Base-by-base conservation (phyloP, 2,329 filamentous ascomycete genomes). In the Xylaria polymorpha region DNA sequence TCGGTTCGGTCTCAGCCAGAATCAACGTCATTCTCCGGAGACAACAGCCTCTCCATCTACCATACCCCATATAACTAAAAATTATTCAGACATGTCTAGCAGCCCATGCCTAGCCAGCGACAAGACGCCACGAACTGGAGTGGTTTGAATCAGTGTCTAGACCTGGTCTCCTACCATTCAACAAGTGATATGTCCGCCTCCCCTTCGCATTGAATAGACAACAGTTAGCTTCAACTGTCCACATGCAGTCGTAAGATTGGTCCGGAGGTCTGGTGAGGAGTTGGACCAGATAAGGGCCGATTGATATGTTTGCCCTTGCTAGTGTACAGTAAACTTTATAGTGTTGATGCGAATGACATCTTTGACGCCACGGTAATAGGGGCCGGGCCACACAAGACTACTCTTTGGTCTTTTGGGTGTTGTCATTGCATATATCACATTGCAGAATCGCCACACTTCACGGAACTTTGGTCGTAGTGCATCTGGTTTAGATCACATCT, bases 41-140 rank as follows among this genome's bases (percentile, higher is more conserved):
- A 43, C 55, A 56, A 37, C n/a, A 37, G 53, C 32, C 53, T 56
- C 35, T 20, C 6, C 2, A 41, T 37, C 35, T 9, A 57, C 18
- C 32, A 39, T 18, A 41, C 46, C 46, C 18, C 44, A 61, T 43
- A 43, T 37, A 50, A 18, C 32, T 4, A 25, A 57, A 3, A 3
- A 18, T 32, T 22, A 56, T 56, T 48, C 15, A 66, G 53, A 69
- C 58, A 67, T 61, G 56, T 58, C 64, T 67, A 61, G 64, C 55
- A 64, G 64, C 55, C 29, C 32, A 32, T 50, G 25, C 35, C 18
- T 44, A 58, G 25, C 41, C 56, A 43, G 25, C 25, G 29, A 14
- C 20, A 35, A 50, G 56, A 58, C 60, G 53, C 44, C 35, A 46
- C 41, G 25, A 68, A 51, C 44, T 25, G 44, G 41, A 62, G 32